These are phyloP conservation scores for Saccharomyces kudriavzevii DNA, from an alignment of 805 yeast genomes.

Conservation along the genomic window DNA sequence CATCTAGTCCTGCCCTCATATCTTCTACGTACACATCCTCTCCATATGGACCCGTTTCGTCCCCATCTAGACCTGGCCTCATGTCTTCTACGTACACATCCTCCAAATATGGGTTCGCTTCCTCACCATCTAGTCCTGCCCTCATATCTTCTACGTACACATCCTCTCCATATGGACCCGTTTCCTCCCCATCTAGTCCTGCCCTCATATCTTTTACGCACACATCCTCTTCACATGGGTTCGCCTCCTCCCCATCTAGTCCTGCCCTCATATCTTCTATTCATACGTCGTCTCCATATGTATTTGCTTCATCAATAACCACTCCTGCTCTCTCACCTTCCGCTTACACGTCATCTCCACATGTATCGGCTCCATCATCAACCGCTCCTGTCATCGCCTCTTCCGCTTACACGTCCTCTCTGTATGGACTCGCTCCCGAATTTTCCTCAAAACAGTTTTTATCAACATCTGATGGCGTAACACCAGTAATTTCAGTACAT, in stretches of 20 bases:
- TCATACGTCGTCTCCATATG: background rate
- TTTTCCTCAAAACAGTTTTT: background rate
- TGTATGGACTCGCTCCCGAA: background rate
- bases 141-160: background rate
- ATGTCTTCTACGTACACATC: constrained; percentile 10
- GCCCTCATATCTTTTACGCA: background rate
- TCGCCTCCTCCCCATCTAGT: background rate
- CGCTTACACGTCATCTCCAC: background rate
- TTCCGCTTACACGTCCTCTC: constrained; percentile 6
- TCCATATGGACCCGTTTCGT: constrained; percentile 13
- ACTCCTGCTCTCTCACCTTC: constrained; percentile 1
- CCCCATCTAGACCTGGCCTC: background rate
- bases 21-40: constrained; percentile 8
- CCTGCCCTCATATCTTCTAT: background rate
- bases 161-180: background rate
- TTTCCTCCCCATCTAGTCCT: background rate
- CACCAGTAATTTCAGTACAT: background rate
- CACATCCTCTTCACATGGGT: background rate
- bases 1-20: background rate
- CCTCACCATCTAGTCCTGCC: background rate
- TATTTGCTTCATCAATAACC: constrained; percentile 8
- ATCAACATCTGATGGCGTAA: background rate
- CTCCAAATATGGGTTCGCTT: constrained; percentile 3
- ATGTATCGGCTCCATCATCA: background rate
- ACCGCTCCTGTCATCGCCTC: constrained; percentile 2